phyloP scores from a whole-genome alignment of 441 rosid genomes.

The Kokia cookei region DNA sequence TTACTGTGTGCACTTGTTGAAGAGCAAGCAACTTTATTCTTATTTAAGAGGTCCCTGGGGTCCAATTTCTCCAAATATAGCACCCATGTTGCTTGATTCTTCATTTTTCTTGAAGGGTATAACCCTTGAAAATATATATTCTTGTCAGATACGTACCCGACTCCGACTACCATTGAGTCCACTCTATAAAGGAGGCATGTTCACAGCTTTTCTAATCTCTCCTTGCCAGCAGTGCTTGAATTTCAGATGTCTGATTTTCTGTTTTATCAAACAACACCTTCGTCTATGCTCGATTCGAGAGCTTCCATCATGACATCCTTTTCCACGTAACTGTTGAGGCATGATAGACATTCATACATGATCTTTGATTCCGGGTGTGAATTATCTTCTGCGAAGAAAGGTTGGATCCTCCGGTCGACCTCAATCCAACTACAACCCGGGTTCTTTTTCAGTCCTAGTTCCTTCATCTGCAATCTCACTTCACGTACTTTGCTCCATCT shows the following conservation, averaged over 20 bases:
- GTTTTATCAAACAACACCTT: background rate
- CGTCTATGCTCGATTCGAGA: background rate
- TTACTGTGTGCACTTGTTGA: too few relatives aligned
- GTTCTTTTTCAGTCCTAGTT: conserved; percentile 49
- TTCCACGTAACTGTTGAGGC: conserved; percentile 36
- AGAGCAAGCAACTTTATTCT: too few relatives aligned
- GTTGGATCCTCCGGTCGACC: conserved; percentile 34
- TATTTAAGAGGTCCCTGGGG: too few relatives aligned
- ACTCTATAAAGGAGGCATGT: background rate
- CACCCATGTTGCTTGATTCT: too few relatives aligned
- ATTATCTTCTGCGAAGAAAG: conserved; percentile 37
- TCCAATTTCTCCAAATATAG: too few relatives aligned
- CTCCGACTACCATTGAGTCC: background rate
- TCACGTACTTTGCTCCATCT: conserved; percentile 56
- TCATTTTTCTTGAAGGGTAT: too few relatives aligned
- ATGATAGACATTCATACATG: conserved; percentile 26
- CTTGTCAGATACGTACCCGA: background rate
- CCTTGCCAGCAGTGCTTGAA: background rate
- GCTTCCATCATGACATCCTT: conserved; percentile 18
- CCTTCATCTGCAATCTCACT: conserved; percentile 53
- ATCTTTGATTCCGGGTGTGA: conserved; percentile 21
- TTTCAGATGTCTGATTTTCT: background rate
- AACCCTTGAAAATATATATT: too few relatives aligned
- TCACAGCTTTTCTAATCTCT: background rate
- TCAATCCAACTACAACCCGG: conserved; percentile 81